Evolutionary conservation across 2,329 filamentous ascomycete species (phyloP), one percentile per base, ranked within the genome.

Genomic region (Coniochaeta hoffmannii): DNA sequence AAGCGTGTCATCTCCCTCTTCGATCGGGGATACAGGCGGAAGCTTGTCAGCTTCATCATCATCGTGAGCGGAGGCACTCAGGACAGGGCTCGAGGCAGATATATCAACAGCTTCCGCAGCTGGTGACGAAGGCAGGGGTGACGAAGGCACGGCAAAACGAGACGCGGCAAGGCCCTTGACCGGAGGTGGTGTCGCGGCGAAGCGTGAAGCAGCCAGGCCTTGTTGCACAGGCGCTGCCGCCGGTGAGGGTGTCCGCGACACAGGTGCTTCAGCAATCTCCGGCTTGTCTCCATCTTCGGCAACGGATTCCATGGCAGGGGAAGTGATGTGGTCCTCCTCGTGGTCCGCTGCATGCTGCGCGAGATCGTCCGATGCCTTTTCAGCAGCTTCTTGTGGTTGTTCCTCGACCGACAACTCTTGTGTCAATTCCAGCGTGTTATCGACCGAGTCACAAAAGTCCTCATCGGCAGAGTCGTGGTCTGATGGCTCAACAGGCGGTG

Each of bases 121-220:
- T 15, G 62, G 62, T 4, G 65, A 61, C 31, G 71, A 68, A 31
- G 75, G 71, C n/a, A n/a, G n/a, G n/a, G n/a, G n/a, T n/a, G n/a
- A n/a, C 10, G 73, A 71, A 8, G 70, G 67, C 38, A 66, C 66
- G 12, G 75, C 77, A 55, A 75, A 78, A 14, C 71, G 72, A 41
- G 78, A 78, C 17, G 71, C 72, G 38, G 70, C 65, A 30, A 78
- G 66, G 4, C 73, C 74, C 62, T 75, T 76, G 0, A 71, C 71
- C 24, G 72, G 58, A 54, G 64, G 60, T 14, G 66, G 65, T 1
- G 69, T 63, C 6, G 68, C 62, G 19, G 67, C 65, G 54, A 69
- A 71, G 17, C 68, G 65, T 12, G 69, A 71, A 15, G 61, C 61
- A 49, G 61, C 60, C 10, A 70, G 57, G 11, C 66, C 66, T 53